Conservation (phyloP, 2,329 filamentous ascomycete species). For the Coleophoma cylindrospora region DNA sequence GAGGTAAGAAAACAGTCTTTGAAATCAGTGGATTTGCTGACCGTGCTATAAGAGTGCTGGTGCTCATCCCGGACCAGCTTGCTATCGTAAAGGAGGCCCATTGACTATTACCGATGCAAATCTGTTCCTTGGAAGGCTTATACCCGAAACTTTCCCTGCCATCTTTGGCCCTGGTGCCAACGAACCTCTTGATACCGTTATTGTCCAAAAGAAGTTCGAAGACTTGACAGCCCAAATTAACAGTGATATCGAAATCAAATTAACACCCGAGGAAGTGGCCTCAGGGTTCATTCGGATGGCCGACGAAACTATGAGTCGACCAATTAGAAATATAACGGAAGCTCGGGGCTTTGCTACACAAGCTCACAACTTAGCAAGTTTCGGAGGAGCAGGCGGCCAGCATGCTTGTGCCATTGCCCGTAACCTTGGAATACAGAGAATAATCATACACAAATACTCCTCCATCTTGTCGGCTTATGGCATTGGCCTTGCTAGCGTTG, state of each 20-base stretch:
- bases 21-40: neutral
- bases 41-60: constrained; percentile 24
- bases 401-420: constrained; percentile 51
- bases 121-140: constrained; percentile 70
- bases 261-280: constrained; percentile 54
- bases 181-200: constrained; percentile 67
- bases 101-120: constrained; percentile 87
- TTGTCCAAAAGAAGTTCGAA: constrained; percentile 68
- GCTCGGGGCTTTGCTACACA: constrained; percentile 86
- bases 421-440: neutral
- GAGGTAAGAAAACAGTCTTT: constrained; percentile 29
- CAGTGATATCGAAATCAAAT: constrained; percentile 49
- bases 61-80: constrained; percentile 85
- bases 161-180: constrained; percentile 88
- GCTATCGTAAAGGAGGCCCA: constrained; percentile 39
- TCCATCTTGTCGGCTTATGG: constrained; percentile 71
- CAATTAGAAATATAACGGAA: constrained; percentile 82
- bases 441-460: neutral
- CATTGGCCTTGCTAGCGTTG: constrained; percentile 87
- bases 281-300: constrained; percentile 77
- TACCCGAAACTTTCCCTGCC: constrained; percentile 86
- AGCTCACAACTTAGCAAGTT: constrained; percentile 79
- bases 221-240: constrained; percentile 74
- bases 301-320: constrained; percentile 83
- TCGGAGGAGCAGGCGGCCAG: constrained; percentile 84